phyloP scores from a whole-genome alignment of 2,329 filamentous ascomycete genomes.

The Paraphaeosphaeria minitans region DNA sequence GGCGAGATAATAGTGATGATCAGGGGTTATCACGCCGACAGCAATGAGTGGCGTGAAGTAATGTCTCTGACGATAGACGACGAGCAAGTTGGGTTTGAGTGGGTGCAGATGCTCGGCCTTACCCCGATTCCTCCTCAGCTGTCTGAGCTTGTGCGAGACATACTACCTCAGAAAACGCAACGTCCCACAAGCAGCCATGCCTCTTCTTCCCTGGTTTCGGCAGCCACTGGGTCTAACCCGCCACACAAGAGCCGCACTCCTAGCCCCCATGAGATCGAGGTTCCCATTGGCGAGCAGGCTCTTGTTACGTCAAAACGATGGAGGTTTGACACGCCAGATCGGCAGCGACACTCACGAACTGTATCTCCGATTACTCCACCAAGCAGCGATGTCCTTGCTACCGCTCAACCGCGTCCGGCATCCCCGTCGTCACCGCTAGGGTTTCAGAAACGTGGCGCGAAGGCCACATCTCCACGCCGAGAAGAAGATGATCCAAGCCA shows the following conservation, averaged over 20 bases:
- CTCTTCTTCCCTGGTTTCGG: constrained; percentile 56
- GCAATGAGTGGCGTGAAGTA: constrained; percentile 80
- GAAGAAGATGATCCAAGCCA: constrained; percentile 26
- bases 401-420: constrained; percentile 25
- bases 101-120: constrained; percentile 82
- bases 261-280: constrained; percentile 60
- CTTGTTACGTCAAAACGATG: constrained; percentile 54
- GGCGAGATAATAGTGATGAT: constrained; percentile 87
- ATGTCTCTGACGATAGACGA: constrained; percentile 77
- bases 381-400: constrained; percentile 44
- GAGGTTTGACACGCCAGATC: constrained; percentile 45
- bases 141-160: constrained; percentile 51
- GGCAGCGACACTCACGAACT: constrained; percentile 32
- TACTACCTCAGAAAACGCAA: constrained; percentile 55
- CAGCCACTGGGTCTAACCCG: constrained; percentile 36
- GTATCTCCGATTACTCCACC: constrained; percentile 45
- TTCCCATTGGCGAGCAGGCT: constrained; percentile 66
- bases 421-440: constrained; percentile 27
- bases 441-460: constrained; percentile 1
- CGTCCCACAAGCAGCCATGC: constrained; percentile 57
- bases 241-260: constrained; percentile 50
- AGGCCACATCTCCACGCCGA: constrained; percentile 14
- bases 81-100: constrained; percentile 79
- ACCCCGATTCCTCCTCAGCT: constrained; percentile 66
- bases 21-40: constrained; percentile 67